Conservation (phyloP, 345 rosid species). For the Gossypium stocksii region DNA sequence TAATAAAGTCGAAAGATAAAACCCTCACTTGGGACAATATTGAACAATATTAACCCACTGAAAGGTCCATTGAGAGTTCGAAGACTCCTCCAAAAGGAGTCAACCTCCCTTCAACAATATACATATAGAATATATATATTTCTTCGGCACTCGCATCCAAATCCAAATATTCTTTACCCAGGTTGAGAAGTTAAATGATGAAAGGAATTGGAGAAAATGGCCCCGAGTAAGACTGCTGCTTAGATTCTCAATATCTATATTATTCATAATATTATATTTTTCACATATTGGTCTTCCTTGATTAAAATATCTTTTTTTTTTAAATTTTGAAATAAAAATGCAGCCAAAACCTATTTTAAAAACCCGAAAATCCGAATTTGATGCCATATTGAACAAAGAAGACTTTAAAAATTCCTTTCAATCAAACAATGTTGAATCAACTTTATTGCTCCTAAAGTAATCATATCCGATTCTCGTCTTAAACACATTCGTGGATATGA, state of each 20-base stretch:
- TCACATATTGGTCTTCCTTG: no score
- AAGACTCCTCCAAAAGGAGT: no score
- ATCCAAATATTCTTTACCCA: slow-evolving; percentile 18
- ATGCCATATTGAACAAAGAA: slow-evolving; percentile 59
- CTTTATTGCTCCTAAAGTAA: not conserved
- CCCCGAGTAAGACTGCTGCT: slow-evolving; percentile 82
- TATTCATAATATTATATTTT: no score
- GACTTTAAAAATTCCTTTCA: slow-evolving; percentile 48
- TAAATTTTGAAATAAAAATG: not conserved
- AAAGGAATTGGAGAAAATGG: slow-evolving; percentile 94
- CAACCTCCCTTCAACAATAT: no score
- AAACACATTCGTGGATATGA: not conserved
- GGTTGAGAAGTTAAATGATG: slow-evolving; percentile 85
- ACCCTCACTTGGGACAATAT: no score
- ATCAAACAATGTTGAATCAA: slow-evolving; percentile 38
- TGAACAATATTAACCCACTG: no score
- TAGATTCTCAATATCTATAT: slow-evolving; percentile 52
- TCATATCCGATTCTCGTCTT: not conserved
- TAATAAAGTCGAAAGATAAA: no score
- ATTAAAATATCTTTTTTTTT: not conserved
- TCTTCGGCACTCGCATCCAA: no score
- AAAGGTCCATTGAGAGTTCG: no score
- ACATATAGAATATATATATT: no score
- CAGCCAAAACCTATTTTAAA: slow-evolving; percentile 92
- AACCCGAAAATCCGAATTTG: slow-evolving; percentile 60